Evolutionary conservation across 441 rosid genomes (phyloP).

Genomic region (Corymbia citriodora): DNA sequence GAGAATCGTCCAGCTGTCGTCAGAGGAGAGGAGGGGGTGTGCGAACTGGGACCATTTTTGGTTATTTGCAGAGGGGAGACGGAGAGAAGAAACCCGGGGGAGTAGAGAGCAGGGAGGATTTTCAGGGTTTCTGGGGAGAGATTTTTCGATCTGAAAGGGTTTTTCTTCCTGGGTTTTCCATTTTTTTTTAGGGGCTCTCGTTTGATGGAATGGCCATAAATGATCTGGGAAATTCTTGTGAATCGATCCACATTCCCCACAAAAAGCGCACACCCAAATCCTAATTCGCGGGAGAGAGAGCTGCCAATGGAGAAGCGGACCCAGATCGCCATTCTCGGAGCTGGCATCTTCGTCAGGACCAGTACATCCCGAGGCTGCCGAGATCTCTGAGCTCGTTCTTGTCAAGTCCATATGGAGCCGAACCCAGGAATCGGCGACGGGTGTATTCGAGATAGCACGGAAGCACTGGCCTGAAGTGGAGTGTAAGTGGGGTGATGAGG

Average conservation of each 20-base stretch:
- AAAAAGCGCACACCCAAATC: neutral
- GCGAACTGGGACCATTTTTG: too few relatives aligned
- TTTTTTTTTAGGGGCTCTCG: neutral
- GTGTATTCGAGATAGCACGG: constrained; percentile 68
- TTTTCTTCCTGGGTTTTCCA: too few relatives aligned
- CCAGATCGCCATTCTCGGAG: constrained; percentile 73
- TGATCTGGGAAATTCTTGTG: neutral
- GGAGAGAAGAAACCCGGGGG: too few relatives aligned
- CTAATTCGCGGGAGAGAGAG: neutral
- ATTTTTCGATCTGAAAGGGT: too few relatives aligned
- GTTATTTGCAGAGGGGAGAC: too few relatives aligned
- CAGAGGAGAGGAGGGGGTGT: too few relatives aligned
- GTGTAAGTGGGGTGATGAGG: constrained; percentile 87
- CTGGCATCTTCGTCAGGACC: constrained; percentile 89
- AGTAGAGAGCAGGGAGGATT: too few relatives aligned
- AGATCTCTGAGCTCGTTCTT: constrained; percentile 69
- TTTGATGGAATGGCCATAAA: neutral
- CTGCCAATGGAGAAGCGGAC: constrained; percentile 42
- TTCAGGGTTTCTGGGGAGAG: too few relatives aligned
- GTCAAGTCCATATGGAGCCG: constrained; percentile 92
- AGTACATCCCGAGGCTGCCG: constrained; percentile 85
- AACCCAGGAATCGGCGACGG: constrained; percentile 76
- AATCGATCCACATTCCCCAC: neutral
- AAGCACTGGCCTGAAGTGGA: constrained; percentile 72
- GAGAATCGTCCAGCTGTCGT: too few relatives aligned